Base-by-base conservation (phyloP, 2,329 filamentous ascomycete genomes). In the Aspergillus pseudonomiae region DNA sequence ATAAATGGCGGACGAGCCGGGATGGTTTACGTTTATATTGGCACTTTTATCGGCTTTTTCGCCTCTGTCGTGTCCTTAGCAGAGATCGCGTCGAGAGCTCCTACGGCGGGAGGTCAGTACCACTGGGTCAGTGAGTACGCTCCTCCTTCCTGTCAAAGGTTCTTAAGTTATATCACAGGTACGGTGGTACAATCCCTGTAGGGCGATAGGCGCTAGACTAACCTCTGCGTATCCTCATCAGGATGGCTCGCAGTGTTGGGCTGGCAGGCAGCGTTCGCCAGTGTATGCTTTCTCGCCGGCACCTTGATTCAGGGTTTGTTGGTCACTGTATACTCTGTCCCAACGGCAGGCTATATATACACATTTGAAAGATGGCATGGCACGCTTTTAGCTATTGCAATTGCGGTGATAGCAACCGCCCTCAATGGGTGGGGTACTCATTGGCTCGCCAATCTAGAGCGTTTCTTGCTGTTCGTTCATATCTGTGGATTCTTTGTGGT, bases 381-480 rank as follows among this genome's bases (percentile, higher is more conserved):
- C 2, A 48, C 45, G 12, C 45, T 48, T 16, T 19, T 48, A 3
- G n/a, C 45, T 3, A 28, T 48, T 48, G 45, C 45, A 14, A 78
- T 84, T 39, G 77, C 82, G 4, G 63, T 78, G 4, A 74, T 84
- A 32, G 80, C 79, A 12, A 79, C 85, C 11, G 71, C 84, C 41
- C 77, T 86, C 75, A 86, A 86, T 70, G 83, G 82, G 0, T 77
- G 82, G 7, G 74, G 84, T 19, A 81, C 73, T 26, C 72, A 67
- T 41, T 61, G 75, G 5, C 75, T 87, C 21, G 81, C 85, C 41
- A 78, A 81, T 57, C 77, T 88, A 45, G 85, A 87, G 70, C 80
- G 79, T 2, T 50, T 82, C 11, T 78, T 85, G 52, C 73, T 87
- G 30, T 77, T 82, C 52, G 67, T 86, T 6, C 84, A 87, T 46